Base-by-base conservation (phyloP, 1,284 basidiomycete genomes). In the Ustilago trichophora region DNA sequence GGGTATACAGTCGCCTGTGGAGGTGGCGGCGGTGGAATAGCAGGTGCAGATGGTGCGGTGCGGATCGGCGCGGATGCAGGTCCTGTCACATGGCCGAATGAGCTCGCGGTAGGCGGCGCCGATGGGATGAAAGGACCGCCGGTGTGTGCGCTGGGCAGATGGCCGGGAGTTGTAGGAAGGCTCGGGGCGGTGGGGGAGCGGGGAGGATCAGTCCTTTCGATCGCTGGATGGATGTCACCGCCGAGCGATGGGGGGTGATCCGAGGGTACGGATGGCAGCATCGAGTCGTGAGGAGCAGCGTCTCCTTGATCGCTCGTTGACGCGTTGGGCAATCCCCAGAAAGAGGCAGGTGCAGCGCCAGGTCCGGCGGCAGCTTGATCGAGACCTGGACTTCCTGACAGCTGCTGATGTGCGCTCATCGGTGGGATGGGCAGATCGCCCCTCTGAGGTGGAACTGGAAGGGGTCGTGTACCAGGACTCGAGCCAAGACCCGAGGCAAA, bases 101-200 rank as follows among this genome's bases (percentile, higher is more conserved):
- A n/a, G n/a, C n/a, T n/a, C n/a, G 76, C 83, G 6, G 80, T 84
- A n/a, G 86, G 81, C 76, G 16, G 85, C 86, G 31, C 87, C 85
- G 32, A 87, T 88, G 26, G 26, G 21, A 43, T 25, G 24, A 34
- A 48, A 22, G 53, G 27, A n/a, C 53, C 15, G 10, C 11, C 16
- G 40, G 32, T 27, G 21, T 11, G 33, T 12, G 25, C 8, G 27
- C 18, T 25, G 10, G 34, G 45, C 6, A 21, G 34, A 12, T 33
- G 33, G 4, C 46, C 35, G 16, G 46, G 48, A 21, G 56, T 46
- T 5, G 19, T 13, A 4, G 56, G 56, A 22, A 59, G 18, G 31
- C 40, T 51, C 24, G 56, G 32, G 18, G 32, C 25, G 19, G 48
- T 25, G 2, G 56, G 56, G 8, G 55, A 57, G 32, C 34, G 56